These are phyloP conservation scores for Trypanosoma theileri DNA, from an alignment of 208 protist genomes.

Conservation along the genomic window DNA sequence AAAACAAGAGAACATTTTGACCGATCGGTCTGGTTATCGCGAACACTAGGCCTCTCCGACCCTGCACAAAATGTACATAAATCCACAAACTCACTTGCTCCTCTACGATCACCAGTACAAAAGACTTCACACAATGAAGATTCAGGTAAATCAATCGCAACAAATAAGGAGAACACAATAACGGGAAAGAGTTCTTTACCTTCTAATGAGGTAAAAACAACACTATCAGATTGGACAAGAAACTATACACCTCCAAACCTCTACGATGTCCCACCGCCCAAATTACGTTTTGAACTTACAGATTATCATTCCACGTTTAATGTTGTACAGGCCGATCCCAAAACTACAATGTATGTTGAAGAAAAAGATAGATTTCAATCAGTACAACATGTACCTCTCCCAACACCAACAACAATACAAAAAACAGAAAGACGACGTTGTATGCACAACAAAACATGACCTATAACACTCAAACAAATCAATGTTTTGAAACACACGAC, in stretches of 20 bases:
- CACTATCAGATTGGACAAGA: not conserved
- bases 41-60: not conserved
- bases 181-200: not conserved
- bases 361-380: slow-evolving; percentile 13
- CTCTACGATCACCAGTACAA: not conserved
- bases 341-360: not conserved
- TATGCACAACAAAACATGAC: not conserved
- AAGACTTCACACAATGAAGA: not conserved
- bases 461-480: too few species aligned
- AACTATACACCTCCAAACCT: not conserved
- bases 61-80: not conserved
- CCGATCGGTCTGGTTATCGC: not conserved
- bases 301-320: slow-evolving; percentile 26
- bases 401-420: not conserved
- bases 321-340: not conserved
- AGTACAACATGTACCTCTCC: not conserved
- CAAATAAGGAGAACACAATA: not conserved
- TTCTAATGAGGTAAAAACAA: not conserved
- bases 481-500: not conserved
- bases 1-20: slow-evolving; percentile 3
- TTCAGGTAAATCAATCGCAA: not conserved
- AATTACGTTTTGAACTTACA: slow-evolving; percentile 20
- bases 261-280: slow-evolving; percentile 19
- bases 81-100: not conserved
- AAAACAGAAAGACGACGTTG: not conserved